Evolutionary conservation across 2,329 filamentous ascomycete species (phyloP).

Genomic region (Mariannaea elegans): DNA sequence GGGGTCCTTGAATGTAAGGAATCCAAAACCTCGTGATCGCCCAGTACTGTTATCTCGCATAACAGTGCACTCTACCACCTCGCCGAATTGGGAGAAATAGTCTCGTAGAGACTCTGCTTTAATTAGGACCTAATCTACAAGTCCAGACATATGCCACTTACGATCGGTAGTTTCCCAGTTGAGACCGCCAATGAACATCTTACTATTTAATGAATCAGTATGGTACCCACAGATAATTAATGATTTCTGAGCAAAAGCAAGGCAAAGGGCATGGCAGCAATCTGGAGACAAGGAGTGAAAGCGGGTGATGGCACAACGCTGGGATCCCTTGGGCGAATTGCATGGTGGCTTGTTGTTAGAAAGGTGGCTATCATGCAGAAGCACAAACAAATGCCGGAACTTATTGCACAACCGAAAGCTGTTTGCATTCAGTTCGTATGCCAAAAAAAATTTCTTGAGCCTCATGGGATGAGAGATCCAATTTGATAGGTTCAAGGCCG

Average conservation of each 20-base stretch:
- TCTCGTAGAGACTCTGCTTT: conserved; percentile 88
- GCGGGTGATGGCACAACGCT: conserved; percentile 18
- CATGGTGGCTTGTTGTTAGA: conserved; percentile 35
- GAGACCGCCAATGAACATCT: conserved; percentile 99
- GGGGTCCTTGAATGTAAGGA: conserved; percentile 96
- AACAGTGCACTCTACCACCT: conserved; percentile 98
- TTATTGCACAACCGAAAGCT: neutral
- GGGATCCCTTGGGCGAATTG: conserved; percentile 26
- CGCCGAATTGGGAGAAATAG: conserved; percentile 97
- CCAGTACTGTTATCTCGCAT: conserved; percentile 97
- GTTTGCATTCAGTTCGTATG: conserved; percentile 17
- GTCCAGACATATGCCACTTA: conserved; percentile 60
- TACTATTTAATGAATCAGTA: conserved; percentile 64
- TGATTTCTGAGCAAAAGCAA: conserved; percentile 8
- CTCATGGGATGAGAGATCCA: neutral
- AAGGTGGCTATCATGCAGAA: conserved; percentile 17
- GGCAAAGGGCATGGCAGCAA: conserved; percentile 2
- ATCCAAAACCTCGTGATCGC: conserved; percentile 94
- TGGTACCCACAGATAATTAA: conserved; percentile 4
- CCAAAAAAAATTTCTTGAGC: neutral
- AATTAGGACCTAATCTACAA: conserved; percentile 17
- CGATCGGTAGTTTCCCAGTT: conserved; percentile 99
- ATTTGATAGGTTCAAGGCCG: neutral
- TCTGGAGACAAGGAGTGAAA: conserved; percentile 7
- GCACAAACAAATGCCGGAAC: neutral